Evolutionary conservation across 2,329 filamentous ascomycete species (phyloP).

Genomic region (Sporothrix pallida): DNA sequence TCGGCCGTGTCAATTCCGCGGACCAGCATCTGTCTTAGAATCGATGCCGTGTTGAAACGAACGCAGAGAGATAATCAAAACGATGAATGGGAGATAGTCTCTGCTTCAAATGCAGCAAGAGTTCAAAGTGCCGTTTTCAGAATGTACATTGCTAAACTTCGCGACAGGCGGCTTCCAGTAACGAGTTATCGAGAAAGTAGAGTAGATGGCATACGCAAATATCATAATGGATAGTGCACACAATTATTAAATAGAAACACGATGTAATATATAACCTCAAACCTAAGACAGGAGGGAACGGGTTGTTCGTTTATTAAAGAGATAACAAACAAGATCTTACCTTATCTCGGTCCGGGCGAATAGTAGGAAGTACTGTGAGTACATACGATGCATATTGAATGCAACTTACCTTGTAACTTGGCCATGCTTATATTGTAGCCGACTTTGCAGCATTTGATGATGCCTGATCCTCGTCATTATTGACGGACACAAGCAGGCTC

Average conservation of each 20-base stretch:
- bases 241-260: not conserved
- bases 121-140: too few relatives aligned
- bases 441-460: not conserved
- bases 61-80: not conserved
- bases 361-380: too few relatives aligned
- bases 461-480: conserved; percentile 15
- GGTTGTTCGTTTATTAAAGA: conserved; percentile 2
- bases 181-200: too few relatives aligned
- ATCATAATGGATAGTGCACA: not conserved
- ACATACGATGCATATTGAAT: not conserved
- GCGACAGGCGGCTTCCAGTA: too few relatives aligned
- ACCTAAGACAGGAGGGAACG: not conserved
- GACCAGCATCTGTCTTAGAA: not conserved
- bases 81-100: too few relatives aligned
- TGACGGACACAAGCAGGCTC: not conserved
- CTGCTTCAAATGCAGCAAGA: too few relatives aligned
- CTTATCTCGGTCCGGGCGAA: not conserved
- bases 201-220: too few relatives aligned
- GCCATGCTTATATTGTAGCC: not conserved
- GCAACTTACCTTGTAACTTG: not conserved
- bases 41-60: not conserved
- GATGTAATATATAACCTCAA: not conserved
- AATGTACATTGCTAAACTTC: too few relatives aligned
- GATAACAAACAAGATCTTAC: not conserved
- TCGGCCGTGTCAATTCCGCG: not conserved